Conservation (phyloP, 805 yeast genomes). For the Myxozyma neotropica region DNA sequence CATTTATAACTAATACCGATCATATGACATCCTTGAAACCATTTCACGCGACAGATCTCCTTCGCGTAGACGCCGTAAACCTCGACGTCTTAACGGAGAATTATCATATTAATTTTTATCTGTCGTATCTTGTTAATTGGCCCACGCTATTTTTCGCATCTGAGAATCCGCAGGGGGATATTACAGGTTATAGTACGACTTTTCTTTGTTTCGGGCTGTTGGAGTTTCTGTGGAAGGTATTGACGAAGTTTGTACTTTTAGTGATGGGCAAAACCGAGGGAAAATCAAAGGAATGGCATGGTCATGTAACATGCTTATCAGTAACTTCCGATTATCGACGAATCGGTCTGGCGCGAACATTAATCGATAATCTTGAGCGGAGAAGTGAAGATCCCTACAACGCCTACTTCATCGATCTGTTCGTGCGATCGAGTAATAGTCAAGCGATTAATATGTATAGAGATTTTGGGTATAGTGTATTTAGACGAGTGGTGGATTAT, state of each 20-base stretch:
- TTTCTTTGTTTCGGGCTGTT: not conserved
- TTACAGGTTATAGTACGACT: conserved; percentile 44
- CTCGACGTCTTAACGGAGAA: conserved; percentile 91
- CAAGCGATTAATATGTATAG: conserved; percentile 83
- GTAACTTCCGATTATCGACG: conserved; percentile 81
- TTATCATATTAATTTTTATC: conserved; percentile 79
- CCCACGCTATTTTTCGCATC: conserved; percentile 87
- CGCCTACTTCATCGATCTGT: conserved; percentile 84
- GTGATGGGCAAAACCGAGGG: conserved; percentile 98
- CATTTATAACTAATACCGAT: too few species aligned
- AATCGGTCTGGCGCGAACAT: conserved; percentile 77
- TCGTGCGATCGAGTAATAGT: conserved; percentile 82
- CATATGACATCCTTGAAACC: conserved; percentile 91
- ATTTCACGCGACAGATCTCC: conserved; percentile 82
- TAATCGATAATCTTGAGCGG: conserved; percentile 73
- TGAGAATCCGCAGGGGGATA: conserved; percentile 45
- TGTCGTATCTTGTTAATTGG: conserved; percentile 82
- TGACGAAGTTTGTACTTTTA: conserved; percentile 50
- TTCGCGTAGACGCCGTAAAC: conserved; percentile 72
- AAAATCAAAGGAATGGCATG: conserved; percentile 80
- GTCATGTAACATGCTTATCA: conserved; percentile 95
- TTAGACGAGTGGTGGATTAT: conserved; percentile 84
- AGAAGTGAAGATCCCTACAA: conserved; percentile 72
- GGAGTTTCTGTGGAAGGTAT: not conserved
- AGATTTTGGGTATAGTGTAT: conserved; percentile 81